Evolutionary conservation across 805 yeast genomes (phyloP).

Genomic region (Lachancea lanzarotensis): DNA sequence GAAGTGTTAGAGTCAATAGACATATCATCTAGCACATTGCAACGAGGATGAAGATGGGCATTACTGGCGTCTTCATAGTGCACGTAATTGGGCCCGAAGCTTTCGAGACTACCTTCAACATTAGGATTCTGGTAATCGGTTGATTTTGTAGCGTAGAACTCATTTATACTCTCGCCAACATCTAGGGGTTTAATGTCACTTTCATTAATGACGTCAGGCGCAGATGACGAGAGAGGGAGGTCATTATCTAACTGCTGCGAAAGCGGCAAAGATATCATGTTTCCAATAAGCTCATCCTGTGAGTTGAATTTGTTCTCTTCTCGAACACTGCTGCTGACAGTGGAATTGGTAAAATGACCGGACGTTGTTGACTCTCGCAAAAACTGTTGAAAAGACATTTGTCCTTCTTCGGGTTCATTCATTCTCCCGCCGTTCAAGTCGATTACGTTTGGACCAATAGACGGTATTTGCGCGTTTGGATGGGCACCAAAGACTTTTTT

Average conservation of each 20-base stretch:
- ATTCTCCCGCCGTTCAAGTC: slow-evolving; percentile 1
- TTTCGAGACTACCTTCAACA: background rate
- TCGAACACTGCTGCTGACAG: background rate
- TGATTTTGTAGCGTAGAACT: slow-evolving; percentile 2
- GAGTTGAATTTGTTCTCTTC: background rate
- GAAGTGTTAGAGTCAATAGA: slow-evolving; percentile 14
- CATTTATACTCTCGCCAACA: slow-evolving; percentile 4
- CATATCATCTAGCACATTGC: slow-evolving; percentile 18
- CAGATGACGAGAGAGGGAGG: slow-evolving; percentile 1
- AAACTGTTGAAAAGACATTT: slow-evolving; percentile 8
- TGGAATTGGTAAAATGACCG: slow-evolving; percentile 2
- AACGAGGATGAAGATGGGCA: slow-evolving; percentile 5
- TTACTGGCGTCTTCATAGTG: slow-evolving; percentile 2
- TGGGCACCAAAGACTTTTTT: background rate
- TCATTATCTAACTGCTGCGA: background rate
- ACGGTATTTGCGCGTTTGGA: background rate
- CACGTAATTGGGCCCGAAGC: background rate
- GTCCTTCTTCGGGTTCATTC: slow-evolving; percentile 1
- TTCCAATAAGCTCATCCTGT: background rate
- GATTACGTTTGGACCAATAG: slow-evolving; percentile 2
- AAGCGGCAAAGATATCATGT: background rate
- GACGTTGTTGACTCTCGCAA: slow-evolving; percentile 3
- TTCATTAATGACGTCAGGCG: background rate
- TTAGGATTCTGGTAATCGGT: background rate
- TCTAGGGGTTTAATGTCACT: slow-evolving; percentile 1